A percentile compares a stretch with the other conserved stretches of the same genome.
These are phyloP conservation scores for Incumbomyces lentus DNA, from an alignment of 2,329 filamentous ascomycete species.

Conservation along the genomic window DNA sequence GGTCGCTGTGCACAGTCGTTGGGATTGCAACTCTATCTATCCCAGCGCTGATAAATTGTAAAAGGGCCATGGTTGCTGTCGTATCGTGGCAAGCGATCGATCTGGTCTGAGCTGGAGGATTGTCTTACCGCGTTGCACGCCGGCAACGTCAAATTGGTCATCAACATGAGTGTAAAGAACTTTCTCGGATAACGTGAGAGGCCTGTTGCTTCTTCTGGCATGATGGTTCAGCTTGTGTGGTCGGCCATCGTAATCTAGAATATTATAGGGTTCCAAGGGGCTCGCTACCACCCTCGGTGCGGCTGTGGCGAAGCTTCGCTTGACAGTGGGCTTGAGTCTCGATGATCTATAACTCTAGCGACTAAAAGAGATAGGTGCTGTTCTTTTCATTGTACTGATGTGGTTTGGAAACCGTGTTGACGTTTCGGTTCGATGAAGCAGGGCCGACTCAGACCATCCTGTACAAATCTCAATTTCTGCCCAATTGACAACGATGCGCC, in stretches of 20 bases:
- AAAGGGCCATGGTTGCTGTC: constrained; percentile 97
- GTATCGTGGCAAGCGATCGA: constrained; percentile 98
- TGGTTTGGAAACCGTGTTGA: no score
- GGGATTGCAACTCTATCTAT: constrained; percentile 93
- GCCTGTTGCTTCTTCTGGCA: constrained; percentile 67
- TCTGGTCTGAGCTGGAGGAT: constrained; percentile 96
- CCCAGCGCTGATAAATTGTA: constrained; percentile 99
- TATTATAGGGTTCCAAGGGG: neutral
- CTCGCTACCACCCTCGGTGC: neutral
- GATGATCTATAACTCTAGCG: neutral
- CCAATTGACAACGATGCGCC: no score
- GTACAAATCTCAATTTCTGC: no score
- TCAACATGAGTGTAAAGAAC: constrained; percentile 98
- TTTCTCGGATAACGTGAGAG: constrained; percentile 94
- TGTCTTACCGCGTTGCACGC: constrained; percentile 88
- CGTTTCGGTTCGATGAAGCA: no score
- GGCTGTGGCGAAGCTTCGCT: neutral
- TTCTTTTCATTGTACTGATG: no score
- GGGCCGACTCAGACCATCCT: no score
- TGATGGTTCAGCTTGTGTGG: neutral
- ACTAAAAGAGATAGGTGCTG: no score
- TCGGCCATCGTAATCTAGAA: neutral
- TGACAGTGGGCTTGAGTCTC: neutral
- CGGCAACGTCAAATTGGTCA: constrained; percentile 77
- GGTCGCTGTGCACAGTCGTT: constrained; percentile 94